Conservation (phyloP, 2,329 filamentous ascomycete species). For the Aspergillus jensenii region DNA sequence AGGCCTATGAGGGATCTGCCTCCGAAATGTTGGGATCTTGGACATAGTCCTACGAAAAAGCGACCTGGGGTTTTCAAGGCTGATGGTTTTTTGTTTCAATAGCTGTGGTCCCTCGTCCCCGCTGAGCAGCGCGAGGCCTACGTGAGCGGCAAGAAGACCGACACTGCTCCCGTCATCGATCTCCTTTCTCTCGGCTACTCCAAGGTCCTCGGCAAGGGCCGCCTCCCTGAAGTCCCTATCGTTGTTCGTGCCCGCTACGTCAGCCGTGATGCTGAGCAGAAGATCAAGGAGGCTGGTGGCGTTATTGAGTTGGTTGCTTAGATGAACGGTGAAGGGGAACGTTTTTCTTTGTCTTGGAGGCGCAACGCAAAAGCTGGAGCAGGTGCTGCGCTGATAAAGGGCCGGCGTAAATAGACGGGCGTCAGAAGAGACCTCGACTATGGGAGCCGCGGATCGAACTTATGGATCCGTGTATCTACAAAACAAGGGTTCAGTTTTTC, state of each 20-base stretch:
- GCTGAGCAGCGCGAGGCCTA: constrained; percentile 91
- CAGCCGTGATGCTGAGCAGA: constrained; percentile 93
- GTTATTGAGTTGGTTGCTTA: constrained; percentile 94
- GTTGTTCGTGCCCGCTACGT: constrained; percentile 95
- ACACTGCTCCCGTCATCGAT: constrained; percentile 96
- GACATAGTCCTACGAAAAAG: not conserved
- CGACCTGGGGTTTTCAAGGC: constrained; percentile 14
- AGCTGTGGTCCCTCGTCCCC: constrained; percentile 97
- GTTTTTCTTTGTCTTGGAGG: constrained; percentile 27
- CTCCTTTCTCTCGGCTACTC: constrained; percentile 96
- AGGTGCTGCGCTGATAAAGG: constrained; percentile 29
- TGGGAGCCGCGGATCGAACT: constrained; percentile 28
- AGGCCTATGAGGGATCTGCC: not conserved
- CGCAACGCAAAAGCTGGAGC: constrained; percentile 27
- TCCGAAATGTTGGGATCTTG: not conserved
- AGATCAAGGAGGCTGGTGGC: constrained; percentile 97
- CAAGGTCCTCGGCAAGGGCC: constrained; percentile 98
- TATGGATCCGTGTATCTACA: constrained; percentile 32
- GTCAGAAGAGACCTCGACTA: constrained; percentile 30
- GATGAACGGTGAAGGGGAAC: constrained; percentile 34
- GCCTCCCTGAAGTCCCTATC: constrained; percentile 86
- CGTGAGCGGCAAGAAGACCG: constrained; percentile 74
- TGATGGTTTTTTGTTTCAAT: constrained; percentile 18
- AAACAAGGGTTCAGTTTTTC: constrained; percentile 31
- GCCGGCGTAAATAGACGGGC: constrained; percentile 29